A percentile compares a stretch with the other conserved stretches of the same genome.
These are phyloP conservation scores for Phycomyces blakesleeanus DNA, from an alignment of 192 early-diverging fungal genomes.

Conservation along the genomic window DNA sequence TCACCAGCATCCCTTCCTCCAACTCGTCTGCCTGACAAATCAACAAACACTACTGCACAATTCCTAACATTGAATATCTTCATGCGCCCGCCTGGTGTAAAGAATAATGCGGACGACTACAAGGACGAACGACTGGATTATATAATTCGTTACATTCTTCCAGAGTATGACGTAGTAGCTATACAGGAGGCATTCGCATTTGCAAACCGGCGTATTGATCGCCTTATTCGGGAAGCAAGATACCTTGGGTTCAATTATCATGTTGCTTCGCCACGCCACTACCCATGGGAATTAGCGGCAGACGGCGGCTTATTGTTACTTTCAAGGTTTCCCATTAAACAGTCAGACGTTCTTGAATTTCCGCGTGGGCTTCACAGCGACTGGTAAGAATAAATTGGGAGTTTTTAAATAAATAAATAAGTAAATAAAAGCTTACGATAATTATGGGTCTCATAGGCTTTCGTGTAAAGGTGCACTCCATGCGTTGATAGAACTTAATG, in stretches of 20 bases:
- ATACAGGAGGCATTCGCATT: constrained; percentile 83
- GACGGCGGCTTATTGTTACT: constrained; percentile 79
- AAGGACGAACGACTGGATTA: constrained; percentile 73
- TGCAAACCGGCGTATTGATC: constrained; percentile 51
- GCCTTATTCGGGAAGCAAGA: constrained; percentile 56
- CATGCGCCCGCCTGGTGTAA: constrained; percentile 69
- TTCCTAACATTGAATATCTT: constrained; percentile 67
- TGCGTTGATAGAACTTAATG: constrained; percentile 57
- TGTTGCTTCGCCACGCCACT: constrained; percentile 52
- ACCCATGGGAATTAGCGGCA: constrained; percentile 53
- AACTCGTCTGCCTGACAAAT: constrained; percentile 14
- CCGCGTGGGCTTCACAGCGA: constrained; percentile 65
- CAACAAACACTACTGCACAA: constrained; percentile 30
- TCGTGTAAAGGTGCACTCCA: constrained; percentile 74
- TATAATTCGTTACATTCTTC: constrained; percentile 61
- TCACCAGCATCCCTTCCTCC: constrained; percentile 14
- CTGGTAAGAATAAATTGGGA: constrained; percentile 43
- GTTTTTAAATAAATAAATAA: background rate
- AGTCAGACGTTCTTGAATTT: constrained; percentile 54
- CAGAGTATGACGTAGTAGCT: constrained; percentile 69
- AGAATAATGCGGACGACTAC: constrained; percentile 69
- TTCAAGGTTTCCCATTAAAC: constrained; percentile 63
- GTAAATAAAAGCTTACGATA: background rate
- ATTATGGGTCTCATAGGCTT: constrained; percentile 30
- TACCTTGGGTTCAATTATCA: constrained; percentile 67